Conservation (phyloP, 768 basidiomycete species). For the Naematelia aurantialba region DNA sequence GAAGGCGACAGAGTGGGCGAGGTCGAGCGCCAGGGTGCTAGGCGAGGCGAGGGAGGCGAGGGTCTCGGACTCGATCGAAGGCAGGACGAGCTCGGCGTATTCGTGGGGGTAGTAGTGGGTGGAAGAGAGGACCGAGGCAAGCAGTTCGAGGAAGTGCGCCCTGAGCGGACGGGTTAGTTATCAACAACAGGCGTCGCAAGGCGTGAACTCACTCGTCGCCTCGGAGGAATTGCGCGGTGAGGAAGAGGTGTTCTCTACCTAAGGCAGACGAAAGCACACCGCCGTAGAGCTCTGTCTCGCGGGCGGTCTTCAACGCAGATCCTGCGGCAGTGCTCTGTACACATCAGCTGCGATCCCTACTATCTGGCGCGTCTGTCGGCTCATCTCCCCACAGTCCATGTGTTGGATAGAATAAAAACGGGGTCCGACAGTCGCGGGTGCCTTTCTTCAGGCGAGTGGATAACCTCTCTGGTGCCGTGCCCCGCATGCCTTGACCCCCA, state of each 20-base stretch:
- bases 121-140: slow-evolving; percentile 77
- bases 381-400: too few relatives aligned
- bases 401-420: too few relatives aligned
- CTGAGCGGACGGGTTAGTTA: slow-evolving; percentile 53
- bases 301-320: slow-evolving; percentile 81
- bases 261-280: slow-evolving; percentile 81
- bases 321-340: slow-evolving; percentile 77
- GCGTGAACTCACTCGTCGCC: slow-evolving; percentile 83
- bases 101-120: slow-evolving; percentile 62
- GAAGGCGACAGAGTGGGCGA: slow-evolving; percentile 88
- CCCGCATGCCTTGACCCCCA: too few relatives aligned
- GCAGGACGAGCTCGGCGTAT: slow-evolving; percentile 54
- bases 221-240: slow-evolving; percentile 90
- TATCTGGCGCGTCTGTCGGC: background rate
- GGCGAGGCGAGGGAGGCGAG: slow-evolving; percentile 61
- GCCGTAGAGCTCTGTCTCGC: slow-evolving; percentile 90
- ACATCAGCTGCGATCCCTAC: slow-evolving; percentile 1
- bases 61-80: slow-evolving; percentile 68
- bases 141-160: slow-evolving; percentile 81
- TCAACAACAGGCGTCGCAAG: background rate
- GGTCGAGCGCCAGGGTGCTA: slow-evolving; percentile 69
- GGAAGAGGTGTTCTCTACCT: slow-evolving; percentile 80
- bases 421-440: too few relatives aligned
- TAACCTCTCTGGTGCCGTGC: too few relatives aligned
- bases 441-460: too few relatives aligned